phyloP scores from a whole-genome alignment of 306 rosid species.

The Dryas drummondii region DNA sequence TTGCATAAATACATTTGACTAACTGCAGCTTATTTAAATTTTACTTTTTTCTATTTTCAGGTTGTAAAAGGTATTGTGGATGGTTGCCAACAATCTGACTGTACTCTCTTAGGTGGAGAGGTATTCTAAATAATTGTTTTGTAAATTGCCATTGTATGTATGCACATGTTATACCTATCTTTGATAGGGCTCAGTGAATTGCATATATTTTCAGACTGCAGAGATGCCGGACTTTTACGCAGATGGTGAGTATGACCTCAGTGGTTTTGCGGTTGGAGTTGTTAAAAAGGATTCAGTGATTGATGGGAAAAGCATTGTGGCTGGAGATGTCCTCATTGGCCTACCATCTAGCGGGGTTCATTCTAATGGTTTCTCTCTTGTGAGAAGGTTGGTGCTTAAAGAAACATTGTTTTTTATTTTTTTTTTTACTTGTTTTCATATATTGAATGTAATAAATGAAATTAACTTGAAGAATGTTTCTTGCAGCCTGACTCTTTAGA shows the following conservation, averaged over 20 bases:
- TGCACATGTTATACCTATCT: background rate
- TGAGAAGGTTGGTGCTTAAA: conserved; percentile 57
- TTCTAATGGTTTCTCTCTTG: conserved; percentile 92
- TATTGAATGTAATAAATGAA: background rate
- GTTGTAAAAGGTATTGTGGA: conserved; percentile 88
- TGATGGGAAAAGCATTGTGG: conserved; percentile 63
- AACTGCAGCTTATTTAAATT: conserved; percentile 4
- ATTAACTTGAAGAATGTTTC: background rate
- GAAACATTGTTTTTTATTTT: background rate
- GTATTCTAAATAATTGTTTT: conserved; percentile 34
- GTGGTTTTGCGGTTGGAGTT: conserved; percentile 89
- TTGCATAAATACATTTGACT: background rate
- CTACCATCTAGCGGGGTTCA: conserved; percentile 93
- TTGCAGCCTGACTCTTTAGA: background rate
- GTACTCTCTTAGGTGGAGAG: conserved; percentile 93
- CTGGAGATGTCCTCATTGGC: conserved; percentile 82
- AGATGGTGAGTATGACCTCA: conserved; percentile 87
- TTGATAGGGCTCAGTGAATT: conserved; percentile 14
- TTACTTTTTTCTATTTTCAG: conserved; percentile 32
- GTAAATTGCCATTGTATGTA: too few species aligned
- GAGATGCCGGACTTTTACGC: conserved; percentile 97
- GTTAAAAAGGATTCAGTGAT: conserved; percentile 75
- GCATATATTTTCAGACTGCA: conserved; percentile 62
- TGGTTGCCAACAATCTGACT: conserved; percentile 89
- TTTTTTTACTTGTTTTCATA: background rate